Percentiles rank a stretch among this genome's conserved stretches.
phyloP scores from a whole-genome alignment of 495 filamentous ascomycete genomes.

The Xylaria intraflava region DNA sequence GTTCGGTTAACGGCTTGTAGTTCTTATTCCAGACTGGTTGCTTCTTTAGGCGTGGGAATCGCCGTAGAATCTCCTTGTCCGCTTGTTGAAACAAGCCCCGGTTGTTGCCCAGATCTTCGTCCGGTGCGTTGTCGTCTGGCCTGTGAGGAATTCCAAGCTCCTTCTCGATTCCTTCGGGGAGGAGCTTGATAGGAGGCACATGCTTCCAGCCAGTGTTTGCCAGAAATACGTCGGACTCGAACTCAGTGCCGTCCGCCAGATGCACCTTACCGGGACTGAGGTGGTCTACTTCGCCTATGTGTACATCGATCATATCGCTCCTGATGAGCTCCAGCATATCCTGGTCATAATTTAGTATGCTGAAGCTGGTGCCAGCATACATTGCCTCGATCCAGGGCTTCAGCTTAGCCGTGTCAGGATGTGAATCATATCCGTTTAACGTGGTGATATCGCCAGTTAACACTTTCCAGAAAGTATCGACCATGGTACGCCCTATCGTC shows the following conservation, averaged over 20 bases:
- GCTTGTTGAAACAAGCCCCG: slow-evolving; percentile 32
- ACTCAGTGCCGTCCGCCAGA: slow-evolving; percentile 46
- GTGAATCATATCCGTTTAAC: slow-evolving; percentile 47
- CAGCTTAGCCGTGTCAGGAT: slow-evolving; percentile 54
- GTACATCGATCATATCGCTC: slow-evolving; percentile 50
- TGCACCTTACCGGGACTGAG: slow-evolving; percentile 48
- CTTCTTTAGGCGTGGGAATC: slow-evolving; percentile 56
- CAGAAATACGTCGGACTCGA: slow-evolving; percentile 59
- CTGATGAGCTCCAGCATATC: slow-evolving; percentile 55
- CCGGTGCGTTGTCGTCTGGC: slow-evolving; percentile 14
- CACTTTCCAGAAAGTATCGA: slow-evolving; percentile 58
- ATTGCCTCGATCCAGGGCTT: slow-evolving; percentile 54
- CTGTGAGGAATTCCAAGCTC: slow-evolving; percentile 41
- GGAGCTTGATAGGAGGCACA: slow-evolving; percentile 55
- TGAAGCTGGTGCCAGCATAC: slow-evolving; percentile 52
- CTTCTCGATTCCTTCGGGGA: slow-evolving; percentile 47
- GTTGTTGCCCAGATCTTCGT: slow-evolving; percentile 25
- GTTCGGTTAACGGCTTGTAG: slow-evolving; percentile 36
- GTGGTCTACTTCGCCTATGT: slow-evolving; percentile 55
- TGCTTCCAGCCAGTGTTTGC: slow-evolving; percentile 65
- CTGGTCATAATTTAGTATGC: slow-evolving; percentile 61
- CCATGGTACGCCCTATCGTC: slow-evolving; percentile 55
- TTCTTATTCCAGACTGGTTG: slow-evolving; percentile 40
- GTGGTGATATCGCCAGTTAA: slow-evolving; percentile 49
- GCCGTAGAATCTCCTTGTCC: slow-evolving; percentile 59